Evolutionary conservation across 2,329 filamentous ascomycete species (phyloP), one percentile per base, ranked within the genome.

Genomic region (Cordyceps cateniannulata): DNA sequence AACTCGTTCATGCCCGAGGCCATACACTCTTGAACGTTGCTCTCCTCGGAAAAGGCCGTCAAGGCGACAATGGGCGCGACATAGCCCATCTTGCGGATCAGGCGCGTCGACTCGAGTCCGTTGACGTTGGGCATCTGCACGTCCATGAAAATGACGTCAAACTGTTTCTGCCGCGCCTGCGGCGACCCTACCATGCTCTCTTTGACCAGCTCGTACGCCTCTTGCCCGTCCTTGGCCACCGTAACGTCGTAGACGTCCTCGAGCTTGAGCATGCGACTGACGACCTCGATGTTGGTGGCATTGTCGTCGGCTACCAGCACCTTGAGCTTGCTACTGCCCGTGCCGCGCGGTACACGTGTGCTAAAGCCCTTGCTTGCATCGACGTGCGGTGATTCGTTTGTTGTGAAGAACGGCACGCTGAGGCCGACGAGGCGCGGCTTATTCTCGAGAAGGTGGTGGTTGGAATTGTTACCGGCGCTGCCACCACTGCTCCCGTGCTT

Each of bases 111-210:
- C 71, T 96, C 88, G 27, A 97, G 77, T 2, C 93, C 93, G 69
- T 96, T 92, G 16, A 97, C 82, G 65, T 95, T 96, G 5, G 93
- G 93, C 93, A 97, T 97, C 75, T 90, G 91, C 12, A 96, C 88
- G 68, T 97, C 93, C 93, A 96, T 97, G 70, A 96, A 95, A 64
- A 97, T 93, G 35, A 97, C 80, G 66, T 96, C 91, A 70, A 93
- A 96, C 2, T 83, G 82, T 60, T 83, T 80, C 57, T 87, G 83
- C 38, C 5, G 52, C 18, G 16, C 38, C 38, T 7, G 16, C 38
- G 14, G 16, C 38, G 16, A n/a, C 38, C 51, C 25, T n/a, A 20
- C 84, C 89, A 96, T 95, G 64, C 86, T 89, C n/a, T 85, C 85
- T 70, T 91, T 93, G 65, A 96, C 92, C 32, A 89, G 80, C 64